phyloP scores from a whole-genome alignment of 306 rosid genomes.

The Lablab purpureus region DNA sequence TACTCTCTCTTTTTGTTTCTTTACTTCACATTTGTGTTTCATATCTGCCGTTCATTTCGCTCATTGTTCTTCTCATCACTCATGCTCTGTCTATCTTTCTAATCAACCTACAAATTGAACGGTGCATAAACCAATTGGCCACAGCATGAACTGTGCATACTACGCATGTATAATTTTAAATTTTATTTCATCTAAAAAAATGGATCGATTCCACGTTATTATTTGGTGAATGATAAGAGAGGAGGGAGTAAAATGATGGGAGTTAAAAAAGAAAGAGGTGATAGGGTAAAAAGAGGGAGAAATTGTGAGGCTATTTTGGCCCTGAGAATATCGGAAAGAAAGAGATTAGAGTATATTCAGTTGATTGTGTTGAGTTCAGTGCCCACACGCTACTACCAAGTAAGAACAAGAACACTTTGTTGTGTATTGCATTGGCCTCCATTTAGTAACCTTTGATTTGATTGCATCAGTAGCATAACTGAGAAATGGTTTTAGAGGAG shows the following conservation, averaged over 20 bases:
- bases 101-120: background rate
- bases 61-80: background rate
- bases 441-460: no score
- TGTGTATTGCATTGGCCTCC: background rate
- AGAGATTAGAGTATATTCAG: background rate
- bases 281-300: conserved; percentile 14
- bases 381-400: background rate
- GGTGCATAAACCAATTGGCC: background rate
- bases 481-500: background rate
- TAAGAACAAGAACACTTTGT: background rate
- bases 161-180: background rate
- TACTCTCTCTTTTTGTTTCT: background rate
- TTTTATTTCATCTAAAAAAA: no score
- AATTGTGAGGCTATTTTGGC: conserved; percentile 16
- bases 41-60: conserved; percentile 25
- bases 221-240: background rate
- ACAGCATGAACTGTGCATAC: background rate
- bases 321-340: conserved; percentile 14
- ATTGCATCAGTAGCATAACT: no score
- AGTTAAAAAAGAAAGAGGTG: background rate
- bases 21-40: background rate
- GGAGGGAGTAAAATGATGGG: background rate
- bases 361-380: background rate
- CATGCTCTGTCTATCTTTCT: background rate
- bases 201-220: no score